Percentiles rank a stretch among this genome's conserved stretches.
Evolutionary conservation across 371 early-diverging fungal species (phyloP).

Genomic region (Mortierella polycephala): DNA sequence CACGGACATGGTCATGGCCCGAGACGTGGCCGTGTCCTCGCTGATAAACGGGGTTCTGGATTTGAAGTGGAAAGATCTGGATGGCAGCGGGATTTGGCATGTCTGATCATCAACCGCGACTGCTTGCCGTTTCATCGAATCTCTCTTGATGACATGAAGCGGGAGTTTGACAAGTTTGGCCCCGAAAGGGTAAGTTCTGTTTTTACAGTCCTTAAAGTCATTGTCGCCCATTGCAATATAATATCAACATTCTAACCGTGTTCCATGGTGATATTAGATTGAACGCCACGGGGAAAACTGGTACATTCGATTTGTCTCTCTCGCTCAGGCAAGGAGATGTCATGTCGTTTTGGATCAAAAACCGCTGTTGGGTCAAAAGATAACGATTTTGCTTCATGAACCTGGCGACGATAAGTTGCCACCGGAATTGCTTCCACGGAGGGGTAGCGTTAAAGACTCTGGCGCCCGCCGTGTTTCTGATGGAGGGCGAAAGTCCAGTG

Average conservation of each 20-base stretch:
- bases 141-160: conserved; percentile 58
- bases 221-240: no score
- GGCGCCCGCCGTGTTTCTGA: conserved; percentile 40
- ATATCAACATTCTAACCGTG: neutral
- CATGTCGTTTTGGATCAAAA: conserved; percentile 59
- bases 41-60: conserved; percentile 38
- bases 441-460: conserved; percentile 20
- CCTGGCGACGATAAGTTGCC: conserved; percentile 54
- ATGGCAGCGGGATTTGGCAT: conserved; percentile 56
- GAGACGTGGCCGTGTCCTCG: conserved; percentile 43
- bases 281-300: conserved; percentile 69
- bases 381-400: conserved; percentile 57
- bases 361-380: conserved; percentile 58
- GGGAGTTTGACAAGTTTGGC: conserved; percentile 53
- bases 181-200: conserved; percentile 54
- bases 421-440: conserved; percentile 35
- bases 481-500: conserved; percentile 18
- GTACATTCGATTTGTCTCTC: conserved; percentile 67
- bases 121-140: conserved; percentile 65
- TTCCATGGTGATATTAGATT: conserved; percentile 41
- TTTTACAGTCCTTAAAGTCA: conserved; percentile 7
- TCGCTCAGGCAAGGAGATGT: conserved; percentile 62
- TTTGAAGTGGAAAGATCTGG: conserved; percentile 36
- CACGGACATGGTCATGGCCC: conserved; percentile 50
- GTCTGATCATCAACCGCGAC: conserved; percentile 63